Base-by-base conservation (phyloP, 768 basidiomycete genomes). In the Paxillus involutus region DNA sequence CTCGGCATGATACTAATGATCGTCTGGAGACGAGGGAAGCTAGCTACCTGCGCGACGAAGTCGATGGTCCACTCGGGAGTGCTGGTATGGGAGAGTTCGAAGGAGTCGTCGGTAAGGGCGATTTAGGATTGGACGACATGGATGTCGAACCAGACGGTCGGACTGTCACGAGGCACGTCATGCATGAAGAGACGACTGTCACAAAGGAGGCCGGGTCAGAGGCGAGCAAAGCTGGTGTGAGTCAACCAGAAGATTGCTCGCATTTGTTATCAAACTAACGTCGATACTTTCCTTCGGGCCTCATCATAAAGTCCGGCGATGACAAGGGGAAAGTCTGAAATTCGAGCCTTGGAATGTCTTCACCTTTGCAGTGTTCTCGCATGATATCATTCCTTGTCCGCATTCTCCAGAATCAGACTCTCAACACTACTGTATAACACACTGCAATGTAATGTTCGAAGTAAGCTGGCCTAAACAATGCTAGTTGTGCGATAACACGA, bases 71-170 rank as follows among this genome's bases (percentile, higher is more conserved):
- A 0, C 58, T 71, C 3, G 58, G 71, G 1, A 52, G 46, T 26
- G 67, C 65, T 0, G 52, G 67, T n/a, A 59, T 69, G 9, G 69
- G 67, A 19, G 69, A 71, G 16, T 64, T 69, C 10, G 69, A 71
- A 24, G 67, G 65, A 0, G 52, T 71, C 0, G 61, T 67, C 4
- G 68, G 70, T 6, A 61, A 58, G 4, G 64, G 61, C 29, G 69
- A 71, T 47, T 60, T 65, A 14, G 69, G 69, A 5, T 59, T 61
- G 11, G 70, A 71, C 35, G 44, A 56, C 8, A 37, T 24, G 0
- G 61, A 63, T 6, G 49, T 62, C 51, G 70, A 69, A 16, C 17
- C 66, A 0, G 36, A 68, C 4, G 69, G 68, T 10, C 60, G 64
- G 9, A 55, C 62, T 16, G 51, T 70, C 10, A 48, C 50, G 36